phyloP scores from a whole-genome alignment of 306 rosid species.

The Prunus padus region DNA sequence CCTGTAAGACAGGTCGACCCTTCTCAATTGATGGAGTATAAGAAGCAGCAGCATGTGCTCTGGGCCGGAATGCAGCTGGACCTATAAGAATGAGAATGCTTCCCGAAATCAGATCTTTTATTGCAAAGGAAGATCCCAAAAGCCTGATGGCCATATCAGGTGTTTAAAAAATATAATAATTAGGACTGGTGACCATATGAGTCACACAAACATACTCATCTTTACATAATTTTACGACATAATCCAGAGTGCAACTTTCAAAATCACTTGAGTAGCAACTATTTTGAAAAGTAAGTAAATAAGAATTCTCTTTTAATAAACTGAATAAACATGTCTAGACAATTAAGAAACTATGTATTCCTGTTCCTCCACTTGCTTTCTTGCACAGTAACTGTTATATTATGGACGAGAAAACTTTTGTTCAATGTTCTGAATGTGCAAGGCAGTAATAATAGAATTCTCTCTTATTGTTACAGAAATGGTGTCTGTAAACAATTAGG shows the following conservation, averaged over 20 bases:
- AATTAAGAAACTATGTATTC: background rate
- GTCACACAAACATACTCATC: background rate
- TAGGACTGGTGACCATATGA: background rate
- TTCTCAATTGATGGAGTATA: constrained; percentile 82
- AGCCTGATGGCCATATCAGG: background rate
- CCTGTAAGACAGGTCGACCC: constrained; percentile 97
- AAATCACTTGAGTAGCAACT: background rate
- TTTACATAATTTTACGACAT: constrained; percentile 17
- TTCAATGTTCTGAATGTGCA: background rate
- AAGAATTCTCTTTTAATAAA: background rate
- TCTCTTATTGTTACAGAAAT: background rate
- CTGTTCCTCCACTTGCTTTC: background rate
- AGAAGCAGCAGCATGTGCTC: constrained; percentile 77
- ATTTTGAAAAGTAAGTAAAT: background rate
- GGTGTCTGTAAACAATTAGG: background rate
- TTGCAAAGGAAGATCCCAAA: constrained; percentile 7
- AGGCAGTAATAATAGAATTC: background rate
- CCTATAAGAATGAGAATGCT: constrained; percentile 55
- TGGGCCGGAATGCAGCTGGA: constrained; percentile 99
- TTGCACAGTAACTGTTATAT: background rate
- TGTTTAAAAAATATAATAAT: too few species aligned
- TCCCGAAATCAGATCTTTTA: constrained; percentile 25
- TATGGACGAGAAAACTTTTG: background rate
- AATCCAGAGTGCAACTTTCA: constrained; percentile 16
- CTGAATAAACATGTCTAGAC: background rate